Percentiles rank a stretch among this genome's conserved stretches.
These are phyloP conservation scores for Xanthoparmelia taractica DNA, from an alignment of 495 filamentous ascomycete species.

Conservation along the genomic window DNA sequence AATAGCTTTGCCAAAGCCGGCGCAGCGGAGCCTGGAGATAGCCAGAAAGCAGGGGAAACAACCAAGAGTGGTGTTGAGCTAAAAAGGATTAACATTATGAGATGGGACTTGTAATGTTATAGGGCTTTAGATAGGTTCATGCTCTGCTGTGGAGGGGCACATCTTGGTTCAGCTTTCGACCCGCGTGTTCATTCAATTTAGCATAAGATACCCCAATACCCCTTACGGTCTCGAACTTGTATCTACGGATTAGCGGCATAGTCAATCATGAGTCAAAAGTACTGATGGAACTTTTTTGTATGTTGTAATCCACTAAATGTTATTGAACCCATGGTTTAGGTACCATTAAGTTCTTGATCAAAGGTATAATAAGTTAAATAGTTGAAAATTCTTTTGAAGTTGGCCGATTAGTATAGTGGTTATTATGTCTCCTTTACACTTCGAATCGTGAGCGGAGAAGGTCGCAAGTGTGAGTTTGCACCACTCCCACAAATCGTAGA, in stretches of 20 bases:
- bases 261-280: too few relatives aligned
- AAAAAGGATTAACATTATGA: conserved; percentile 13
- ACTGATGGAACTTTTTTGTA: too few relatives aligned
- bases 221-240: neutral
- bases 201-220: conserved; percentile 6
- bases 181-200: conserved; percentile 9
- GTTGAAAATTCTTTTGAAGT: neutral
- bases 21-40: neutral
- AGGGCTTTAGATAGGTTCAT: neutral
- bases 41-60: neutral
- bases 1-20: conserved; percentile 22
- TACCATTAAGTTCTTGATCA: too few relatives aligned
- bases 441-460: conserved; percentile 19
- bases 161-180: neutral
- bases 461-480: conserved; percentile 20
- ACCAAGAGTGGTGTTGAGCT: neutral
- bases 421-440: conserved; percentile 30
- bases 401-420: conserved; percentile 28
- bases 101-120: conserved; percentile 16
- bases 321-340: too few relatives aligned
- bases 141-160: neutral
- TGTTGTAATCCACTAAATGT: too few relatives aligned
- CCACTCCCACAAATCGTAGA: neutral
- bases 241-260: too few relatives aligned
- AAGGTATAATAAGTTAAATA: too few relatives aligned